Evolutionary conservation across 768 basidiomycete genomes (phyloP).

Genomic region (Naganishia randhawae): DNA sequence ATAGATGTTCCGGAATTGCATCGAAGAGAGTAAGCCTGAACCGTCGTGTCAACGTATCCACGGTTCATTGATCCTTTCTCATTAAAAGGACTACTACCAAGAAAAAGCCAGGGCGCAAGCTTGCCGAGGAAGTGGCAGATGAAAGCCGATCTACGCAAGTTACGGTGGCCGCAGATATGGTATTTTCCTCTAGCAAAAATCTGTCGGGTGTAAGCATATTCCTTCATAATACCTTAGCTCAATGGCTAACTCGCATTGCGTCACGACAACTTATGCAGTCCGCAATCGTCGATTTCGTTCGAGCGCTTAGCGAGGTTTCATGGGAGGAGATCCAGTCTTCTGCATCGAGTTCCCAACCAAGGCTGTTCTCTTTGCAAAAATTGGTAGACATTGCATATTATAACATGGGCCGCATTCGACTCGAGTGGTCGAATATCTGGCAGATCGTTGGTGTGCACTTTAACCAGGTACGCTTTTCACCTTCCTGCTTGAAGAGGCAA

Average conservation of each 20-base stretch:
- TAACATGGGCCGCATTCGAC: conserved; percentile 95
- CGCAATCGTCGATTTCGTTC: conserved; percentile 96
- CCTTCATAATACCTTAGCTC: conserved; percentile 20
- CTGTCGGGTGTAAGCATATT: conserved; percentile 74
- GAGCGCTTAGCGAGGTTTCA: conserved; percentile 90
- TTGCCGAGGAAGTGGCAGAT: conserved; percentile 86
- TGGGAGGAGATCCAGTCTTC: conserved; percentile 99
- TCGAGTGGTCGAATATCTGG: conserved; percentile 98
- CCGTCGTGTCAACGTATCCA: neutral
- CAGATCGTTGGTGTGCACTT: conserved; percentile 97
- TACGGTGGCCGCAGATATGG: conserved; percentile 98
- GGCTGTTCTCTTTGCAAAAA: conserved; percentile 94
- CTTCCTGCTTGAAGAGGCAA: neutral
- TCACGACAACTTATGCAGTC: conserved; percentile 56
- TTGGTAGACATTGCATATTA: conserved; percentile 99
- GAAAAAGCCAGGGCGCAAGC: conserved; percentile 53
- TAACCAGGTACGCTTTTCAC: conserved; percentile 67
- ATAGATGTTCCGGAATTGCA: conserved; percentile 75
- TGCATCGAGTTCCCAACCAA: conserved; percentile 84
- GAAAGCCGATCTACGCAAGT: conserved; percentile 97
- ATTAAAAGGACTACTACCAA: conserved; percentile 53
- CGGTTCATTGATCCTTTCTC: neutral
- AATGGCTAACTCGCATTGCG: neutral
- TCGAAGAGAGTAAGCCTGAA: conserved; percentile 68
- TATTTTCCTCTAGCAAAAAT: conserved; percentile 92